phyloP scores from a whole-genome alignment of 1,284 basidiomycete species.

The Sutorius eximius region DNA sequence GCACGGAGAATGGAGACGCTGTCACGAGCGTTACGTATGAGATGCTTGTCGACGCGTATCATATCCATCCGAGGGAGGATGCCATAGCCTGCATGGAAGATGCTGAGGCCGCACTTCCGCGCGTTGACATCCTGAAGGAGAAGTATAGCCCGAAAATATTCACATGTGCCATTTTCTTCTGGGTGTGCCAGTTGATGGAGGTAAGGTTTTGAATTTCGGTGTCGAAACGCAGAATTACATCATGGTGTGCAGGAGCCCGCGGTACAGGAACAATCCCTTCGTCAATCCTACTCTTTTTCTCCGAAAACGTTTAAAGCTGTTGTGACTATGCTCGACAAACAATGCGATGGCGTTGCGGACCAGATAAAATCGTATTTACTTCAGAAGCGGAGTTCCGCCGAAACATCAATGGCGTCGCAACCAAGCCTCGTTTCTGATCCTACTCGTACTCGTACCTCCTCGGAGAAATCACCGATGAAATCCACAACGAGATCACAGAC shows the following conservation, averaged over 20 bases:
- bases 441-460: slow-evolving; percentile 5
- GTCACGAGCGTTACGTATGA: slow-evolving; percentile 19
- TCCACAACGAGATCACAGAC: slow-evolving; percentile 6
- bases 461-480: slow-evolving; percentile 25
- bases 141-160: slow-evolving; percentile 18
- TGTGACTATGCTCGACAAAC: slow-evolving; percentile 21
- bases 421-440: not conserved
- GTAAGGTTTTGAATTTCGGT: slow-evolving; percentile 4
- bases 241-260: slow-evolving; percentile 17
- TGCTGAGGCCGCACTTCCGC: slow-evolving; percentile 22
- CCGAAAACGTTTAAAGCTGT: slow-evolving; percentile 23
- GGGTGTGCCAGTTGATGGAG: slow-evolving; percentile 36
- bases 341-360: slow-evolving; percentile 29
- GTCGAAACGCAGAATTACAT: not conserved
- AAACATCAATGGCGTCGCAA: slow-evolving; percentile 1
- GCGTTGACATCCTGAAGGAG: slow-evolving; percentile 16
- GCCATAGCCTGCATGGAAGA: slow-evolving; percentile 32
- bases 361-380: slow-evolving; percentile 21
- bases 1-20: not conserved
- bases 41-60: slow-evolving; percentile 23
- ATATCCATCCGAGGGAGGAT: slow-evolving; percentile 7
- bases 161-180: slow-evolving; percentile 33
- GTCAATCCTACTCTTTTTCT: slow-evolving; percentile 18
- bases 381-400: not conserved
- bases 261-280: slow-evolving; percentile 21